Conservation (phyloP, 192 early-diverging fungal genomes). For the Backusella australiensis region DNA sequence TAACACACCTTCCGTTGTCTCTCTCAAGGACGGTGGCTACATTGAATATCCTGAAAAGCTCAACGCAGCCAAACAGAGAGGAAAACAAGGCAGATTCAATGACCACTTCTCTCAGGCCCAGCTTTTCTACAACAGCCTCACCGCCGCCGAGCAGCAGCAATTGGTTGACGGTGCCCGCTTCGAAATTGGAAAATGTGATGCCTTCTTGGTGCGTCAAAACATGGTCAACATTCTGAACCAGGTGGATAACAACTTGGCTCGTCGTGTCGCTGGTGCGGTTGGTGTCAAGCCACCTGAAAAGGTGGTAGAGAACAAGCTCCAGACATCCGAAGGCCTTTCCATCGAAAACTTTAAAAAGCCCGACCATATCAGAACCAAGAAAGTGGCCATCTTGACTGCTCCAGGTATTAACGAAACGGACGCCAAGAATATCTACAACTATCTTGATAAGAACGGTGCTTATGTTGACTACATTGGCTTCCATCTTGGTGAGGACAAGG, state of each 20-base stretch:
- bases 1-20: slow-evolving; percentile 5
- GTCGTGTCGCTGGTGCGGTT: slow-evolving; percentile 14
- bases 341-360: slow-evolving; percentile 20
- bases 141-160: slow-evolving; percentile 30
- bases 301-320: neutral
- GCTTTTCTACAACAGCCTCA: slow-evolving; percentile 37
- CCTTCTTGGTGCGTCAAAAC: slow-evolving; percentile 13
- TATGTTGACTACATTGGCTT: slow-evolving; percentile 17
- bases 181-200: slow-evolving; percentile 30
- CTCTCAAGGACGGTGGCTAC: slow-evolving; percentile 21
- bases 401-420: slow-evolving; percentile 16
- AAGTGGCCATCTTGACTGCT: slow-evolving; percentile 21
- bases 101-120: slow-evolving; percentile 32
- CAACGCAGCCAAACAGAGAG: slow-evolving; percentile 10
- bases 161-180: slow-evolving; percentile 34
- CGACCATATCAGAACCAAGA: slow-evolving; percentile 1
- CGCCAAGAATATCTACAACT: slow-evolving; percentile 12
- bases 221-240: slow-evolving; percentile 19
- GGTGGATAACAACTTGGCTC: slow-evolving; percentile 21
- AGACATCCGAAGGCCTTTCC: slow-evolving; percentile 14
- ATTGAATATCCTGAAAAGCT: slow-evolving; percentile 23
- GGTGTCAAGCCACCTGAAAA: slow-evolving; percentile 1
- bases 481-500: neutral
- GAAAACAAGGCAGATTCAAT: slow-evolving; percentile 12
- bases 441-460: slow-evolving; percentile 1